Percentiles rank a stretch among this genome's conserved stretches.
Evolutionary conservation across 2,329 filamentous ascomycete species (phyloP).

Genomic region (Fusarium cicatricum): DNA sequence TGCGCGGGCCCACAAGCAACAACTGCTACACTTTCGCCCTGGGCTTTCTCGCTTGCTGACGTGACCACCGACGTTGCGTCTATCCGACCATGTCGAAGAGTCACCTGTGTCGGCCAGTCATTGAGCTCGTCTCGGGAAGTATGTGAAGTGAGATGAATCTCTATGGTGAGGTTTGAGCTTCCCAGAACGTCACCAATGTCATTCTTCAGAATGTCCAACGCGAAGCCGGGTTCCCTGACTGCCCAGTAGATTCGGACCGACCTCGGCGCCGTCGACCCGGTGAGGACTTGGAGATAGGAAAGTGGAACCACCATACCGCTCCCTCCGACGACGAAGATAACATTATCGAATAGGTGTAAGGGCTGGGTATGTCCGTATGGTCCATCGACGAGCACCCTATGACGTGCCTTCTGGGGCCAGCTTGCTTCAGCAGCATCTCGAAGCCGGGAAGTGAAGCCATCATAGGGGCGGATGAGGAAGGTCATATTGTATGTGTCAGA

Average conservation of each 20-base stretch:
- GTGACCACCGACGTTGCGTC: slow-evolving; percentile 46
- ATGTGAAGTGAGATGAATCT: slow-evolving; percentile 48
- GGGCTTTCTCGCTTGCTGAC: slow-evolving; percentile 33
- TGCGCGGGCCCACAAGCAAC: slow-evolving; percentile 55
- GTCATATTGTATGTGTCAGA: slow-evolving; percentile 41
- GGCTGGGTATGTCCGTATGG: slow-evolving; percentile 54
- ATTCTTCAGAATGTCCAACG: slow-evolving; percentile 44
- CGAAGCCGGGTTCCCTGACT: slow-evolving; percentile 51
- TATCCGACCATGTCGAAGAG: slow-evolving; percentile 42
- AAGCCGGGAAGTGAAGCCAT: slow-evolving; percentile 53
- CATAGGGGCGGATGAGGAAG: slow-evolving; percentile 57
- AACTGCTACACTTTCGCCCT: slow-evolving; percentile 47
- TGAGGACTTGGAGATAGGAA: slow-evolving; percentile 48
- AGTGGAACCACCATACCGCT: slow-evolving; percentile 55
- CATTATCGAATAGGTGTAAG: slow-evolving; percentile 49
- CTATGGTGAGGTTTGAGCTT: slow-evolving; percentile 44
- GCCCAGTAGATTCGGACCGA: slow-evolving; percentile 54
- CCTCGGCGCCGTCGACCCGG: slow-evolving; percentile 20
- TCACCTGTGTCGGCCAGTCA: slow-evolving; percentile 30
- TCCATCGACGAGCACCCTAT: slow-evolving; percentile 54
- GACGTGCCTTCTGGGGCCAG: slow-evolving; percentile 36
- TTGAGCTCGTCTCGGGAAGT: slow-evolving; percentile 3
- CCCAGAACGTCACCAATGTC: slow-evolving; percentile 46
- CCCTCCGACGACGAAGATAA: slow-evolving; percentile 56
- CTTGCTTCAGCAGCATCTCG: slow-evolving; percentile 41